phyloP scores from a whole-genome alignment of 805 yeast genomes.

The Kazachstania bromeliacearum region DNA sequence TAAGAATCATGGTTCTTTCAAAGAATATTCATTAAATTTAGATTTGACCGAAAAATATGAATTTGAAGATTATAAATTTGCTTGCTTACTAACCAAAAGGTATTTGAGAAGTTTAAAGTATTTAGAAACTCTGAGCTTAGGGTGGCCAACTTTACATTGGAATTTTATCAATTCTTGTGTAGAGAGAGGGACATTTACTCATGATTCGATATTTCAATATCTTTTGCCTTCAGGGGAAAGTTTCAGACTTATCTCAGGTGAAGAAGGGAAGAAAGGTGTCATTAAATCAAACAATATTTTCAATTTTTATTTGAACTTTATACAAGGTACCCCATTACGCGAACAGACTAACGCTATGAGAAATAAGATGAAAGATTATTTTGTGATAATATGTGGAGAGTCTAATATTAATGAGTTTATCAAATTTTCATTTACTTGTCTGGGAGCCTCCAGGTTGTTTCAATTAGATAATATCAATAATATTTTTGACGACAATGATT shows the following conservation, averaged over 20 bases:
- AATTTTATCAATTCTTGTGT: conserved; percentile 46
- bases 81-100: conserved; percentile 52
- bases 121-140: conserved; percentile 64
- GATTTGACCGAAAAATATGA: conserved; percentile 7
- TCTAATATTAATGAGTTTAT: conserved; percentile 21
- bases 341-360: conserved; percentile 31
- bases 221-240: conserved; percentile 69
- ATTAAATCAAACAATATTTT: conserved; percentile 43
- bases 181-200: conserved; percentile 8
- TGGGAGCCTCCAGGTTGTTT: conserved; percentile 14
- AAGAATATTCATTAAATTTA: conserved; percentile 6
- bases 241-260: conserved; percentile 25
- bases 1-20: conserved; percentile 1
- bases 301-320: conserved; percentile 34
- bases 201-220: conserved; percentile 40
- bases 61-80: conserved; percentile 38
- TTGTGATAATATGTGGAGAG: conserved; percentile 31
- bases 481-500: neutral
- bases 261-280: conserved; percentile 14
- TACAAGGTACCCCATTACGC: conserved; percentile 24
- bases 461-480: conserved; percentile 5
- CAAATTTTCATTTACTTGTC: conserved; percentile 18
- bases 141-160: conserved; percentile 76
- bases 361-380: conserved; percentile 22
- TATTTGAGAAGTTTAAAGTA: conserved; percentile 64